A percentile compares a stretch with the other conserved stretches of the same genome.
Conservation (phyloP, 768 basidiomycete species). For the Naematelia encephala region DNA sequence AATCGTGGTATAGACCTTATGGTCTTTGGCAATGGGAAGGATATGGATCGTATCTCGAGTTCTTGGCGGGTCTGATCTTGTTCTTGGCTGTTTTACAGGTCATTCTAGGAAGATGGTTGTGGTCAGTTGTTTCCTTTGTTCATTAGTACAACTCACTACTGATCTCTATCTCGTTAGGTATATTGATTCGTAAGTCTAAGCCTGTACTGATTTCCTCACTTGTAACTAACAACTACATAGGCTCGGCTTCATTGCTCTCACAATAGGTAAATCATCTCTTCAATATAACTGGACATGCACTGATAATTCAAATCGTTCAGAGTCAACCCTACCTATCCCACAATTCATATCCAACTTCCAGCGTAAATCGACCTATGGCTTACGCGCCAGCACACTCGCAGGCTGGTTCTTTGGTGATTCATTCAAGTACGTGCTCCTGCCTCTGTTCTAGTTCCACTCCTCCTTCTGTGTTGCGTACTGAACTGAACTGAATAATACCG, state of each 20-base stretch:
- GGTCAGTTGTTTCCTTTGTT: constrained; percentile 25
- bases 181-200: constrained; percentile 42
- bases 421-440: constrained; percentile 44
- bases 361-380: constrained; percentile 45
- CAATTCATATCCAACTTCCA: constrained; percentile 48
- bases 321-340: constrained; percentile 50
- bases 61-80: constrained; percentile 47
- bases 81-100: constrained; percentile 40
- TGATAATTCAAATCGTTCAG: constrained; percentile 23
- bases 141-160: background rate
- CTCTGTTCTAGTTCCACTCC: too few relatives aligned
- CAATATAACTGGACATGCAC: background rate
- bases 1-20: constrained; percentile 29
- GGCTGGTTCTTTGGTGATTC: constrained; percentile 49
- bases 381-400: constrained; percentile 44
- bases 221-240: constrained; percentile 10
- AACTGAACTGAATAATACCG: constrained; percentile 8
- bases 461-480: background rate
- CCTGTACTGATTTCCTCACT: background rate
- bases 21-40: constrained; percentile 49
- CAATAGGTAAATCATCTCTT: constrained; percentile 29
- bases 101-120: constrained; percentile 42
- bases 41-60: constrained; percentile 47
- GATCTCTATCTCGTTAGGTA: constrained; percentile 26
- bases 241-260: constrained; percentile 41